Evolutionary conservation across 2,329 filamentous ascomycete species (phyloP).

Genomic region (Nakataea oryzae): DNA sequence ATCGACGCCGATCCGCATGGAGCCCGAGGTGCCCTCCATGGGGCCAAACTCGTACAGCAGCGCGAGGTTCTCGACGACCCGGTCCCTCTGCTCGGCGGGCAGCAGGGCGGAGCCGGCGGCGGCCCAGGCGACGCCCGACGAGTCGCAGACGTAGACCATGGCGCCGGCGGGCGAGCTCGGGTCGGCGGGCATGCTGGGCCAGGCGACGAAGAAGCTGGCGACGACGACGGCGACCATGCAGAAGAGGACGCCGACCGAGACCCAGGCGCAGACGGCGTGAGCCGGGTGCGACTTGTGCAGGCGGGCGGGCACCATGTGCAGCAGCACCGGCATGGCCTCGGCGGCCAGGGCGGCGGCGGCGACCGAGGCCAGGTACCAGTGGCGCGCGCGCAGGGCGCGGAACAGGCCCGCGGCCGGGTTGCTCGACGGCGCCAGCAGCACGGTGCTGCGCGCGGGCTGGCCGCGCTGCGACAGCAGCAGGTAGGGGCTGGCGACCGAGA

Average conservation of each 20-base stretch:
- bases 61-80: constrained; percentile 15
- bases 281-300: constrained; percentile 22
- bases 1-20: constrained; percentile 18
- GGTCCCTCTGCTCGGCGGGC: constrained; percentile 18
- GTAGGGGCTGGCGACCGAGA: constrained; percentile 25
- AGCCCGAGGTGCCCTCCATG: constrained; percentile 17
- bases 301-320: constrained; percentile 26
- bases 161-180: constrained; percentile 23
- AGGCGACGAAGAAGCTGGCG: constrained; percentile 20
- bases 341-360: constrained; percentile 21
- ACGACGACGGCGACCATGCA: constrained; percentile 24
- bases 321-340: constrained; percentile 25
- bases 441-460: constrained; percentile 17
- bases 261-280: constrained; percentile 19
- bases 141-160: constrained; percentile 23
- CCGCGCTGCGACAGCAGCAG: constrained; percentile 18
- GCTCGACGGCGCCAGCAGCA: constrained; percentile 20
- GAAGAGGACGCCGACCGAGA: constrained; percentile 19
- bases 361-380: constrained; percentile 21
- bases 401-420: constrained; percentile 21
- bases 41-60: constrained; percentile 19
- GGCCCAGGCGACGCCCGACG: constrained; percentile 18
- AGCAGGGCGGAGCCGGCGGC: constrained; percentile 18
- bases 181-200: constrained; percentile 24
- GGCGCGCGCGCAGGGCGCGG: constrained; percentile 20